These are phyloP conservation scores for Croton setiger DNA, from an alignment of 441 rosid genomes.

Conservation along the genomic window DNA sequence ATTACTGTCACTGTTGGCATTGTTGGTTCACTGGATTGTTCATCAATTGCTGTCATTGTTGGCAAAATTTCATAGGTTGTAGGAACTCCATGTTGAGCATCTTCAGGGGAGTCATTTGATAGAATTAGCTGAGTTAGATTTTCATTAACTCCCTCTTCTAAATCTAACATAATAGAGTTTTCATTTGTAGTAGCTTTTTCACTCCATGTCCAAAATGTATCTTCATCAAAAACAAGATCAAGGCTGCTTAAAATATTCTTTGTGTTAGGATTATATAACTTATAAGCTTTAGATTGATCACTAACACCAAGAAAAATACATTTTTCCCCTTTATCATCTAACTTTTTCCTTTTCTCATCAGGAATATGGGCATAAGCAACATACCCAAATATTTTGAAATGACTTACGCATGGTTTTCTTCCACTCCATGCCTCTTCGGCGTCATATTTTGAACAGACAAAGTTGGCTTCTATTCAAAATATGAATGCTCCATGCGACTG, in stretches of 20 bases:
- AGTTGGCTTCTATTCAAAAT: constrained; percentile 10
- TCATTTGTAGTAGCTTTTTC: not conserved
- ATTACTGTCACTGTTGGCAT: too few species aligned
- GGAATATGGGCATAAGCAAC: too few species aligned
- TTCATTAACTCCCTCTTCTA: constrained; percentile 1
- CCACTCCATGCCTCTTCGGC: constrained; percentile 5
- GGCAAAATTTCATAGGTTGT: too few species aligned
- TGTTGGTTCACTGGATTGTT: too few species aligned
- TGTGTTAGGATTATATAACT: not conserved
- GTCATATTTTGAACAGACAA: not conserved
- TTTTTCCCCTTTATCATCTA: too few species aligned
- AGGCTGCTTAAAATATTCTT: too few species aligned
- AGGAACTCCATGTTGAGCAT: too few species aligned
- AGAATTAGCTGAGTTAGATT: not conserved
- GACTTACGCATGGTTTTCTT: not conserved
- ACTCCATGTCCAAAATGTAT: not conserved
- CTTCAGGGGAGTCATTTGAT: not conserved
- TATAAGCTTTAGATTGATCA: constrained; percentile 2
- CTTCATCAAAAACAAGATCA: not conserved
- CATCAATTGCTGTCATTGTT: too few species aligned
- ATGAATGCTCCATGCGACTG: constrained; percentile 17
- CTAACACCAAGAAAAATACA: not conserved
- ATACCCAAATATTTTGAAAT: too few species aligned
- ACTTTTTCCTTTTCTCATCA: too few species aligned
- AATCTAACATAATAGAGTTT: not conserved